phyloP scores from a whole-genome alignment of 108 stramenopile species.

The Fragilariopsis cylindrus region DNA sequence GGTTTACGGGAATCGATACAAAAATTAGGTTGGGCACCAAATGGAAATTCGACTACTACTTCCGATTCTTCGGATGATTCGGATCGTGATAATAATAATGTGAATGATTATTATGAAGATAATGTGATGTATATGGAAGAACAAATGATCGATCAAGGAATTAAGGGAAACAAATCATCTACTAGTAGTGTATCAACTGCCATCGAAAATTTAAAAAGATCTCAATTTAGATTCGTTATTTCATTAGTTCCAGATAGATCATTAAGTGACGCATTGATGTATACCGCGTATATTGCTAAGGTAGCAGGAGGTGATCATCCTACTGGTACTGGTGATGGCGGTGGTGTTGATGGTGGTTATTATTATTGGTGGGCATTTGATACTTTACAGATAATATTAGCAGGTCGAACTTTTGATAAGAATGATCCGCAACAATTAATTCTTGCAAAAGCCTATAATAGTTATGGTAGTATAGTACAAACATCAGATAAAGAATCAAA shows the following conservation, averaged over 20 bases:
- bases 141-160: not conserved
- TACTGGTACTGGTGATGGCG: not conserved
- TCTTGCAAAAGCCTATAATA: constrained; percentile 39
- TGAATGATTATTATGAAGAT: not conserved
- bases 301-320: not conserved
- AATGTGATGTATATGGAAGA: not conserved
- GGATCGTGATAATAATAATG: too few relatives aligned
- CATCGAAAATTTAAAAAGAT: not conserved
- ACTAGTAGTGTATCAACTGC: not conserved
- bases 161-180: not conserved
- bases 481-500: not conserved
- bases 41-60: too few relatives aligned
- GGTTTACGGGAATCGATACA: not conserved
- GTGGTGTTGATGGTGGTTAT: not conserved
- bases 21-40: not conserved
- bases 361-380: constrained; percentile 55
- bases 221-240: not conserved
- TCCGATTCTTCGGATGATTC: too few relatives aligned
- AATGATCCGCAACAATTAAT: constrained; percentile 16
- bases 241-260: not conserved
- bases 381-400: constrained; percentile 12
- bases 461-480: constrained; percentile 24
- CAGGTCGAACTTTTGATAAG: constrained; percentile 25
- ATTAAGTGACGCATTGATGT: not conserved
- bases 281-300: not conserved